Evolutionary conservation across 129 eudicot genomes (phyloP).

Genomic region (Lactuca sativa): DNA sequence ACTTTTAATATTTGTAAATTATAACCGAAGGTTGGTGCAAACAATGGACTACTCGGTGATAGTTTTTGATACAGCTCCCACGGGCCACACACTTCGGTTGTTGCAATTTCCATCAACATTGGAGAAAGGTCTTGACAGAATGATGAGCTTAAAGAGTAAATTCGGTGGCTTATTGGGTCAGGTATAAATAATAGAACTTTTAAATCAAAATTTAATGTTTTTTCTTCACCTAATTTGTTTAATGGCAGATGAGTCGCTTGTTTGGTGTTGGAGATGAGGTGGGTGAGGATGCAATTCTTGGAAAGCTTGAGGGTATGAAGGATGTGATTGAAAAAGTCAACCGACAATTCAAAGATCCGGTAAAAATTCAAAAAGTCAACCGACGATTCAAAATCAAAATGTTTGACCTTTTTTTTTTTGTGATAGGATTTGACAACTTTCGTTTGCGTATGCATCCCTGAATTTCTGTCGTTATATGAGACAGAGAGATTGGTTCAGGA

Average conservation of each 20-base stretch:
- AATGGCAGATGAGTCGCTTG: constrained; percentile 83
- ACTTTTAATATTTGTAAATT: constrained; percentile 16
- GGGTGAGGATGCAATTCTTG: constrained; percentile 88
- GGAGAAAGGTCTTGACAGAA: constrained; percentile 83
- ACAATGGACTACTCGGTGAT: constrained; percentile 97
- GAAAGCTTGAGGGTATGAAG: constrained; percentile 96
- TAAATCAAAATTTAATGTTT: too few species aligned
- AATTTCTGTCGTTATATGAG: constrained; percentile 92
- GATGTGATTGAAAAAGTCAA: constrained; percentile 91
- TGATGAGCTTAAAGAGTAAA: constrained; percentile 87
- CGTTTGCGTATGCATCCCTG: constrained; percentile 98
- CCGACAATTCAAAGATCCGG: constrained; percentile 94
- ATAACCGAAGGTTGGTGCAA: constrained; percentile 75
- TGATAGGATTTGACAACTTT: constrained; percentile 90
- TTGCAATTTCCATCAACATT: constrained; percentile 96
- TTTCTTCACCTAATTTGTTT: background rate
- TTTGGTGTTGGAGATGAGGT: constrained; percentile 87
- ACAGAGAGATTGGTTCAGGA: constrained; percentile 97
- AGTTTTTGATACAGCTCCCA: constrained; percentile 99
- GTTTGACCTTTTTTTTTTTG: constrained; percentile 11
- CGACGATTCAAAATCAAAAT: constrained; percentile 58
- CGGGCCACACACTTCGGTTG: constrained; percentile 95
- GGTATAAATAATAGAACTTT: constrained; percentile 37
- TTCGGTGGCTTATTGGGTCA: constrained; percentile 96
- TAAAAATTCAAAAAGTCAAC: constrained; percentile 66